A percentile compares a stretch with the other conserved stretches of the same genome.
These are phyloP conservation scores for Yamadazyma scolyti DNA, from an alignment of 805 yeast species.

Conservation along the genomic window DNA sequence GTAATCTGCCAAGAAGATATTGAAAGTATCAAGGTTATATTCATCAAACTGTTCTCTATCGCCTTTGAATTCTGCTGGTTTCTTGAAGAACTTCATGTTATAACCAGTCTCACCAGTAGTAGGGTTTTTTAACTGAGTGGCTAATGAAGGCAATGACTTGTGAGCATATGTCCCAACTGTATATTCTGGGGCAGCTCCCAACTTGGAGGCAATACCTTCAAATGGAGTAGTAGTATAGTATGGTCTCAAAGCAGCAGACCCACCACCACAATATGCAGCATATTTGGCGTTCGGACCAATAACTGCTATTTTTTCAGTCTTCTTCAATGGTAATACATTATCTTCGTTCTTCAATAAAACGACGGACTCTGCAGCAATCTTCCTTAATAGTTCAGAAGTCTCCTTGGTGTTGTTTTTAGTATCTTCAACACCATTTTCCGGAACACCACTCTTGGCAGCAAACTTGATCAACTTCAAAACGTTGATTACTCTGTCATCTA, in stretches of 20 bases:
- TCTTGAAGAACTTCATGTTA: constrained; percentile 18
- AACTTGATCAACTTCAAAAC: constrained; percentile 47
- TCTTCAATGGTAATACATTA: constrained; percentile 25
- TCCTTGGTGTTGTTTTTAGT: constrained; percentile 42
- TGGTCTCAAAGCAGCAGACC: constrained; percentile 26
- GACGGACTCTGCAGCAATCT: constrained; percentile 41
- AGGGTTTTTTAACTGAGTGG: constrained; percentile 17
- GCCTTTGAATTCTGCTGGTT: constrained; percentile 14
- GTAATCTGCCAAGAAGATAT: constrained; percentile 19
- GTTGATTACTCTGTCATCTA: constrained; percentile 47
- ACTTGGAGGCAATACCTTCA: constrained; percentile 17
- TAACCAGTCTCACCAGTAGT: constrained; percentile 20
- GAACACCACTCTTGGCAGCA: constrained; percentile 36
- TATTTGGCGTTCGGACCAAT: constrained; percentile 32
- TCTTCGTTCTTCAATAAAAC: constrained; percentile 28
- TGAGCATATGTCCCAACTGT: constrained; percentile 29
- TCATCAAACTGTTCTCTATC: constrained; percentile 16
- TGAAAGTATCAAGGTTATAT: constrained; percentile 13
- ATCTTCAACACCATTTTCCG: constrained; percentile 29
- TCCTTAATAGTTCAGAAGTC: constrained; percentile 39
- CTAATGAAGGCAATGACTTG: constrained; percentile 26
- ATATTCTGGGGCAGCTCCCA: constrained; percentile 18
- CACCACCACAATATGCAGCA: constrained; percentile 32
- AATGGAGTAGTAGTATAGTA: constrained; percentile 27
- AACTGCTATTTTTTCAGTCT: constrained; percentile 26